Percentiles rank a stretch among this genome's conserved stretches.
Evolutionary conservation across 768 basidiomycete genomes (phyloP).

Genomic region (Artomyces pyxidatus): DNA sequence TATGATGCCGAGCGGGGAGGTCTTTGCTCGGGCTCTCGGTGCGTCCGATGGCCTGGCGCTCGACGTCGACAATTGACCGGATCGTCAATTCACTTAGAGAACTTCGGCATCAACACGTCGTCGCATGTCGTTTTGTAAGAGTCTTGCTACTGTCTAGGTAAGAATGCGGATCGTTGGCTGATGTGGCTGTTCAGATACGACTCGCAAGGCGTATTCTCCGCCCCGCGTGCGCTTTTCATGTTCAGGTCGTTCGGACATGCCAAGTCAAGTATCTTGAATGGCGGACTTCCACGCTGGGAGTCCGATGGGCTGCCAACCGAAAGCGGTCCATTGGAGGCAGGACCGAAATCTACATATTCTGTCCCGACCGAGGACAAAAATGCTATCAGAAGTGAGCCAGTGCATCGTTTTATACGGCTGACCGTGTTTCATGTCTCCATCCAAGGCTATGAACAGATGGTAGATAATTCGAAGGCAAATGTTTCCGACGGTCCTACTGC

Average conservation of each 20-base stretch:
- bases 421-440: too few species aligned
- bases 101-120: constrained; percentile 60
- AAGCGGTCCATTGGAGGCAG: constrained; percentile 21
- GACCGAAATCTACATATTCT: constrained; percentile 35
- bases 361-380: constrained; percentile 43
- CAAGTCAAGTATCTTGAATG: constrained; percentile 82
- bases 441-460: constrained; percentile 78
- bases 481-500: constrained; percentile 35
- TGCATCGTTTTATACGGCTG: background rate
- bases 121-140: constrained; percentile 77
- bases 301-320: constrained; percentile 55
- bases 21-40: constrained; percentile 80
- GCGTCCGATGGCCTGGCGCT: constrained; percentile 22
- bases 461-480: constrained; percentile 52
- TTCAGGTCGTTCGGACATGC: constrained; percentile 88
- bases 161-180: constrained; percentile 1
- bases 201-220: constrained; percentile 81
- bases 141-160: too few species aligned
- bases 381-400: constrained; percentile 10
- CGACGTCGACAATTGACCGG: background rate
- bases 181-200: constrained; percentile 58
- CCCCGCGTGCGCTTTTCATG: constrained; percentile 90
- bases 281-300: constrained; percentile 84
- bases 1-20: constrained; percentile 76
- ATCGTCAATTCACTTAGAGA: constrained; percentile 35